Conservation (phyloP, 345 rosid species). For the Rubroshorea leprosula region DNA sequence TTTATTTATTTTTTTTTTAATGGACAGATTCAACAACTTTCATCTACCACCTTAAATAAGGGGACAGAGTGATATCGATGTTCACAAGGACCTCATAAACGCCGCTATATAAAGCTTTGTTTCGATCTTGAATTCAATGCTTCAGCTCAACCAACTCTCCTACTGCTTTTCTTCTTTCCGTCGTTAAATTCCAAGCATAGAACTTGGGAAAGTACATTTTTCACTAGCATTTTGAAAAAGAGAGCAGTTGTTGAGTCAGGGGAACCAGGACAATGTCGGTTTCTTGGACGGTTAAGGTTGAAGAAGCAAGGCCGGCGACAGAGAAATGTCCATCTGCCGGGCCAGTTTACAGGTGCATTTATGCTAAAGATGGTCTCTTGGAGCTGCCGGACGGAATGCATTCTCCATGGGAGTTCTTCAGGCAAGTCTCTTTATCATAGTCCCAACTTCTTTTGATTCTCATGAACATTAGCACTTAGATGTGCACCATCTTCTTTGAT, state of each 20-base stretch:
- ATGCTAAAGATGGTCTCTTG: conserved; percentile 74
- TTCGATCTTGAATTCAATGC: conserved; percentile 17
- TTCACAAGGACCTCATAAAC: neutral
- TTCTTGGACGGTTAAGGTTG: conserved; percentile 61
- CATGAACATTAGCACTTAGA: too few relatives aligned
- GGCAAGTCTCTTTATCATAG: conserved; percentile 36
- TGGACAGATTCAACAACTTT: conserved; percentile 3
- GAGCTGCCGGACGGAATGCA: conserved; percentile 45
- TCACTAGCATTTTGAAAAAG: too few relatives aligned
- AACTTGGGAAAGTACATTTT: too few relatives aligned
- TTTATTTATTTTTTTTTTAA: too few relatives aligned
- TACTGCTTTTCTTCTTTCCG: neutral
- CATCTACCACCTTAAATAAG: conserved; percentile 23
- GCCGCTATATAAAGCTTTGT: neutral
- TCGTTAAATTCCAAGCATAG: neutral
- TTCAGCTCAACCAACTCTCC: conserved; percentile 27
- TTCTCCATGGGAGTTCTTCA: conserved; percentile 91
- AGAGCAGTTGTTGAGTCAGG: neutral
- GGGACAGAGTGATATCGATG: neutral
- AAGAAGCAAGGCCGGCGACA: conserved; percentile 50
- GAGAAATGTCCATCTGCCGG: conserved; percentile 57
- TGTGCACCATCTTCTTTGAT: too few relatives aligned
- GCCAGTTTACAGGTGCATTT: conserved; percentile 76
- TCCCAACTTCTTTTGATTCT: too few relatives aligned
- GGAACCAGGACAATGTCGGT: conserved; percentile 26